Evolutionary conservation across 2,329 filamentous ascomycete genomes (phyloP).

Genomic region (Penicillium psychrosexuale): DNA sequence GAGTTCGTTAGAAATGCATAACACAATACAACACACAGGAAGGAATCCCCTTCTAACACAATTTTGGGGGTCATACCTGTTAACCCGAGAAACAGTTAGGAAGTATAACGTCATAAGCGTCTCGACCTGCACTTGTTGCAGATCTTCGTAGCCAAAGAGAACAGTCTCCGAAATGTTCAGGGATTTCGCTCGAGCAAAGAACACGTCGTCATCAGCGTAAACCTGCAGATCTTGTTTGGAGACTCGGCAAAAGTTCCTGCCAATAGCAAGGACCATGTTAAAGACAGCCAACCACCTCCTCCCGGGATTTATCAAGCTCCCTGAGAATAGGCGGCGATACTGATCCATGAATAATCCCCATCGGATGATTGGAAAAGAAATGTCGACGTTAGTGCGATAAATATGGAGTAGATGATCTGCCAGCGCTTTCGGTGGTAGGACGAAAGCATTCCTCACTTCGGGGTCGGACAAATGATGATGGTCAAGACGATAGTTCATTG

Average conservation of each 20-base stretch:
- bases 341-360: slow-evolving; percentile 26
- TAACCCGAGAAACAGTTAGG: slow-evolving; percentile 28
- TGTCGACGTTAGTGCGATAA: slow-evolving; percentile 29
- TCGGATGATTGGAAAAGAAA: slow-evolving; percentile 32
- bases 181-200: slow-evolving; percentile 32
- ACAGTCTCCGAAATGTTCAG: slow-evolving; percentile 27
- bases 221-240: background rate
- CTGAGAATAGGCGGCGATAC: slow-evolving; percentile 21
- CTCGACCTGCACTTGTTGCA: slow-evolving; percentile 33
- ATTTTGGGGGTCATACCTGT: slow-evolving; percentile 15
- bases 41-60: background rate
- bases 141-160: slow-evolving; percentile 29
- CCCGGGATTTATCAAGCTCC: slow-evolving; percentile 14
- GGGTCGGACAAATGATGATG: background rate
- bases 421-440: background rate
- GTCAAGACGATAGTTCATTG: background rate
- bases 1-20: too few relatives aligned
- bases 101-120: slow-evolving; percentile 31
- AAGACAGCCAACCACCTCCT: slow-evolving; percentile 30
- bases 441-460: background rate
- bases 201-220: slow-evolving; percentile 23
- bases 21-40: background rate
- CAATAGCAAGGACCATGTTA: slow-evolving; percentile 36
- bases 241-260: slow-evolving; percentile 31
- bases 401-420: slow-evolving; percentile 14